Base-by-base conservation (phyloP, 805 yeast genomes). In the Candida sakaeoensis region DNA sequence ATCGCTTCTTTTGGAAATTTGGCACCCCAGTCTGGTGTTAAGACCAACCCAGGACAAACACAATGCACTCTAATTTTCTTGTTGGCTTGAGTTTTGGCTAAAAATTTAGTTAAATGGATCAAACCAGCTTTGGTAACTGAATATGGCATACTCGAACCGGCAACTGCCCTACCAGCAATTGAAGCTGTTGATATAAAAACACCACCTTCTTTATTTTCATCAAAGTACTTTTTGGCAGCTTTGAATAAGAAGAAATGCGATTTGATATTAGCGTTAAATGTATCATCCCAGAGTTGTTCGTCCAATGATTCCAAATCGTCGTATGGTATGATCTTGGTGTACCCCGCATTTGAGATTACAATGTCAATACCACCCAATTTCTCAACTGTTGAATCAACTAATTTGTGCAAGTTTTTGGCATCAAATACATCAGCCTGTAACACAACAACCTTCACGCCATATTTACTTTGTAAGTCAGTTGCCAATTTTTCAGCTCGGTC, bases 341-440 rank as follows among this genome's bases (percentile, higher is more conserved):
- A 63, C 3, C 68, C 68, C 6, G 64, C 67, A 43, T 63, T 63
- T 10, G 68, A 61, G 10, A 63, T 49, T 16, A 63, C 65, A 21
- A 69, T 67, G 41, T 65, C 68, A 13, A 69, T 47, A 12, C 52
- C 42, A 8, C 60, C 61, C 19, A 60, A 51, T 15, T 46, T 45
- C 17, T 36, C 48, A 9, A 51, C 51, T 3, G 62, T 54, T 28
- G 14, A 16, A 12, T 50, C 53, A 3, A 69, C 59, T 15, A 61
- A 47, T 22, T 40, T 36, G 15, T 51, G 54, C 10, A 49, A 41
- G 3, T 46, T 53, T 4, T 28, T 43, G 10, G 44, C 46, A 10
- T 52, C 50, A 24, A 55, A 52, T 15, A 60, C 50, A 41, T 61
- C 63, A 2, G 54, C 62, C 29, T 51, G 51, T 25, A 63, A 24